Evolutionary conservation across 2,329 filamentous ascomycete species (phyloP), one percentile per base, ranked within the genome.

Genomic region (Zarea fungicola): DNA sequence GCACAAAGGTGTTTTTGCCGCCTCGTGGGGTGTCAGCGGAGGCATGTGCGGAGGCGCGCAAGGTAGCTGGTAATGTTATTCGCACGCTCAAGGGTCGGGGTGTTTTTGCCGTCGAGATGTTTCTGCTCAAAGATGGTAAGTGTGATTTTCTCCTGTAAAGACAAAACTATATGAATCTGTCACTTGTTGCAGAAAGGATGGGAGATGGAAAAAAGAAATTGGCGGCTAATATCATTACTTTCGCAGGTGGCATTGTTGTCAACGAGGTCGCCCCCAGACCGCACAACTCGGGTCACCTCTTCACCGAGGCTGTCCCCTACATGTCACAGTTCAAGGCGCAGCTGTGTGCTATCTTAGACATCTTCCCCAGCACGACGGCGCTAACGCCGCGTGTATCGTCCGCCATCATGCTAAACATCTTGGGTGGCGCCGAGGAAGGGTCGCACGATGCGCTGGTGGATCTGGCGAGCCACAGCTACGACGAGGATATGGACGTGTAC

Each of bases 71-170:
- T 57, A 82, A 86, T 50, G 91, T 93, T 10, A 83, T 96, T 19
- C 77, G 80, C 35, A 85, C 81, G 44, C 85, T 99, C 48, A 83
- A 84, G 72, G 93, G 93, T 44, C 85, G 93, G 54, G 93, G 93
- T 55, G 88, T 96, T 26, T 99, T 96, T 66, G 93, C 92, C 1
- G 92, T 97, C 0, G 93, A 99, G 70, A 88, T 97, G 83, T 99
- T 99, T 69, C 69, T 97, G 4, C 78, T 91, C 10, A 71, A 83
- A 42, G 82, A 93, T 58, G 81, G 82, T 71, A 71, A 58, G 62
- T 56, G 43, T n/a, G n/a, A n/a, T n/a, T n/a, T n/a, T n/a, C n/a
- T n/a, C n/a, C n/a, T n/a, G n/a, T n/a, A n/a, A n/a, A n/a, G n/a
- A n/a, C n/a, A n/a, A n/a, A n/a, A n/a, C n/a, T n/a, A n/a, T n/a